A percentile compares a stretch with the other conserved stretches of the same genome.
Conservation (phyloP, 352 stramenopile species). For the Bremia lactucae region DNA sequence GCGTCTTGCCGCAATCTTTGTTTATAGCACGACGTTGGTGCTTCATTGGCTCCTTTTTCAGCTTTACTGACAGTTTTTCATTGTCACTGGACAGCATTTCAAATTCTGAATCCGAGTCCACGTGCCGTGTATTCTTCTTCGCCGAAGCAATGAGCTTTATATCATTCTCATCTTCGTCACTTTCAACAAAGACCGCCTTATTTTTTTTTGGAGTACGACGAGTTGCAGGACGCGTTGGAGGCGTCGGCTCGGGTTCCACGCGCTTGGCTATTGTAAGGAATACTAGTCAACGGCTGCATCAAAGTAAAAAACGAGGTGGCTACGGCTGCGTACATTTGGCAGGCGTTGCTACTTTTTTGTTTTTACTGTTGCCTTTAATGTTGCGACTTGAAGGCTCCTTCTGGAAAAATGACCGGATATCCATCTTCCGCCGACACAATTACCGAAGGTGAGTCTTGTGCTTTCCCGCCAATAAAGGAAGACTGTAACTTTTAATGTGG, state of each 20-base stretch:
- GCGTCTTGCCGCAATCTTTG: slow-evolving; percentile 12
- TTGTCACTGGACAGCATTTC: slow-evolving; percentile 21
- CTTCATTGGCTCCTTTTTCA: slow-evolving; percentile 11
- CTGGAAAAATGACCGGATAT: slow-evolving; percentile 82
- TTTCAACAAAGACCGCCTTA: slow-evolving; percentile 48
- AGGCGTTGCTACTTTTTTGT: slow-evolving; percentile 18
- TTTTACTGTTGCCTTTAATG: slow-evolving; percentile 3
- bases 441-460: slow-evolving; percentile 11
- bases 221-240: slow-evolving; percentile 8
- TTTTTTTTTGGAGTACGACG: slow-evolving; percentile 26
- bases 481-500: slow-evolving; percentile 4
- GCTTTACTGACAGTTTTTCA: slow-evolving; percentile 9
- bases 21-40: slow-evolving; percentile 4
- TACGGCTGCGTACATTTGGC: slow-evolving; percentile 16
- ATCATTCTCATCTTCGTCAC: slow-evolving; percentile 30
- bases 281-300: slow-evolving; percentile 1
- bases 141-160: slow-evolving; percentile 15
- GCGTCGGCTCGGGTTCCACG: slow-evolving; percentile 22
- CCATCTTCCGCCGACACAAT: slow-evolving; percentile 28
- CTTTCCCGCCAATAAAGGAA: slow-evolving; percentile 18
- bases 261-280: slow-evolving; percentile 8
- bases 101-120: slow-evolving; percentile 32
- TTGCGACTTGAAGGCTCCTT: slow-evolving; percentile 25
- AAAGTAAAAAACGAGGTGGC: not conserved
- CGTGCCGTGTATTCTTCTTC: slow-evolving; percentile 15